Conservation (phyloP, 305 asterid species). For the Fraxinus velutina region DNA sequence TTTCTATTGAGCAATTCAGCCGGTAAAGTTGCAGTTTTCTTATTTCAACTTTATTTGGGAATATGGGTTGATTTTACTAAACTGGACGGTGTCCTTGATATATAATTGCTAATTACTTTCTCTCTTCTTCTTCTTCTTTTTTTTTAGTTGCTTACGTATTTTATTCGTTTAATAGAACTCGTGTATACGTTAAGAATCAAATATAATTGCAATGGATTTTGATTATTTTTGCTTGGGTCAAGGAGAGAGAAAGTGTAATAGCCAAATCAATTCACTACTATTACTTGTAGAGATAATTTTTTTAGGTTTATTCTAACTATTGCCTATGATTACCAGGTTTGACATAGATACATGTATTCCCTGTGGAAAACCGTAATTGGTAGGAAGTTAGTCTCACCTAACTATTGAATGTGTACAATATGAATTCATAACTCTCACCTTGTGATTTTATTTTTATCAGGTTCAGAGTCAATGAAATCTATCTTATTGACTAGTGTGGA, state of each 20-base stretch:
- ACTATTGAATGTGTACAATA: constrained; percentile 11
- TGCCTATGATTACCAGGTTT: constrained; percentile 3
- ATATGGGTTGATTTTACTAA: not conserved
- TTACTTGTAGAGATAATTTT: not conserved
- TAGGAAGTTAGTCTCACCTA: not conserved
- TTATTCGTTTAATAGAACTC: not conserved
- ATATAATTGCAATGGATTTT: not conserved
- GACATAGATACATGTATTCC: not conserved
- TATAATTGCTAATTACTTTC: not conserved
- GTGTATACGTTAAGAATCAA: not conserved
- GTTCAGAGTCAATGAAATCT: constrained; percentile 5
- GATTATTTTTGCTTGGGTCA: constrained; percentile 3
- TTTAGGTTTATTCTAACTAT: not conserved
- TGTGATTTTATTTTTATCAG: constrained; percentile 3
- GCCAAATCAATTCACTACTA: not conserved
- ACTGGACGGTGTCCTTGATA: not conserved
- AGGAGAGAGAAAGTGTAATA: not conserved
- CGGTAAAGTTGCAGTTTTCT: constrained; percentile 45
- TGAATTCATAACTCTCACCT: constrained; percentile 5
- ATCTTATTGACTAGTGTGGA: constrained; percentile 14
- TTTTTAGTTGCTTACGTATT: not conserved
- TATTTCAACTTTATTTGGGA: not conserved
- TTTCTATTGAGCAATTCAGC: constrained; percentile 97
- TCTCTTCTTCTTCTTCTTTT: too few relatives aligned
- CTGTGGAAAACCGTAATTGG: not conserved